Evolutionary conservation across 2,329 filamentous ascomycete species (phyloP).

Genomic region (Cordyceps cicadae): DNA sequence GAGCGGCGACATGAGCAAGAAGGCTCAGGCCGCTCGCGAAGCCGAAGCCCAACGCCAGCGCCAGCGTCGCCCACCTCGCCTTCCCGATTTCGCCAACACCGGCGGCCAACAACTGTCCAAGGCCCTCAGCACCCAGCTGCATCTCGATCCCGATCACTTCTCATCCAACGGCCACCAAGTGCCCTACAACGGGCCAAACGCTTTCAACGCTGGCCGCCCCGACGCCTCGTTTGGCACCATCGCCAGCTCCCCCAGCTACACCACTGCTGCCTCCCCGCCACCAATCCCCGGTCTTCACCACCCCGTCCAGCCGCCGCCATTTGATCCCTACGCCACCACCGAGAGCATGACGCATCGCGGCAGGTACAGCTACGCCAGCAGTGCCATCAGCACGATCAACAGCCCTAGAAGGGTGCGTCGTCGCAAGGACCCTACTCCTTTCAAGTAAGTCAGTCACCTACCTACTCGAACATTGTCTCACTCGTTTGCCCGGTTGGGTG

Average conservation of each 20-base stretch:
- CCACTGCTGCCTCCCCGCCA: conserved; percentile 41
- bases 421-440: conserved; percentile 93
- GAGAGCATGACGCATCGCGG: conserved; percentile 97
- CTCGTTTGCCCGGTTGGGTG: neutral
- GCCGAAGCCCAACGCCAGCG: conserved; percentile 44
- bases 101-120: conserved; percentile 33
- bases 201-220: neutral
- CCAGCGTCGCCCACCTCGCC: conserved; percentile 37
- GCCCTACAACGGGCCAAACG: conserved; percentile 21
- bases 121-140: conserved; percentile 43
- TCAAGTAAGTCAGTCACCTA: conserved; percentile 68
- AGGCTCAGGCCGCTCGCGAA: conserved; percentile 45
- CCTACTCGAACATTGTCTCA: neutral
- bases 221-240: conserved; percentile 28
- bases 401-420: conserved; percentile 84
- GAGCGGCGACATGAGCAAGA: conserved; percentile 57
- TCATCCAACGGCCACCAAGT: conserved; percentile 31
- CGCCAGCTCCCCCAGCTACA: conserved; percentile 34
- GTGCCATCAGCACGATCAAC: conserved; percentile 82
- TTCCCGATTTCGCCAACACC: conserved; percentile 43
- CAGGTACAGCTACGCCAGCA: conserved; percentile 93
- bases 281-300: conserved; percentile 54
- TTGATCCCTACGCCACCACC: conserved; percentile 72
- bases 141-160: conserved; percentile 38
- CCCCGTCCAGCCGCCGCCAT: conserved; percentile 48